A percentile compares a stretch with the other conserved stretches of the same genome.
Conservation (phyloP, 805 yeast genomes). For the Kluyveromyces starmeri region DNA sequence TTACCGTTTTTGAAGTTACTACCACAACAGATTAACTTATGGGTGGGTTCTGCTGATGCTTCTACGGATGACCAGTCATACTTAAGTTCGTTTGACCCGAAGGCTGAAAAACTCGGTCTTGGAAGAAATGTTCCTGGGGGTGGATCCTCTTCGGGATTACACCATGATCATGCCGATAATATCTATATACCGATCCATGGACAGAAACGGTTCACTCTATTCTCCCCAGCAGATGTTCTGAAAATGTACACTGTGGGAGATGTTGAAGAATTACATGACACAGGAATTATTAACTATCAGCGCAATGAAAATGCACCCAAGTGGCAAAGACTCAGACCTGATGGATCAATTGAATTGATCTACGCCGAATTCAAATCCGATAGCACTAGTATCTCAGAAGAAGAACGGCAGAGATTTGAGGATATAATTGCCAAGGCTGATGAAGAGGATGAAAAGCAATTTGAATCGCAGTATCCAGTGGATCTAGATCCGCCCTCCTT, state of each 20-base stretch:
- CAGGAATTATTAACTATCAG: slow-evolving; percentile 61
- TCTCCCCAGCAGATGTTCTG: slow-evolving; percentile 52
- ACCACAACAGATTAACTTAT: slow-evolving; percentile 66
- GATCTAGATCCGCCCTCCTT: slow-evolving; percentile 59
- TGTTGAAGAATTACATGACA: slow-evolving; percentile 40
- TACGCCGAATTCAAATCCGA: slow-evolving; percentile 36
- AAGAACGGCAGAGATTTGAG: slow-evolving; percentile 13
- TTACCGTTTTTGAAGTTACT: slow-evolving; percentile 38
- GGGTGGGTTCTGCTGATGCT: slow-evolving; percentile 45
- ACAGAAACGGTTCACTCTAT: slow-evolving; percentile 55
- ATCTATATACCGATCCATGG: slow-evolving; percentile 56
- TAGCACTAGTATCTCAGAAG: slow-evolving; percentile 6
- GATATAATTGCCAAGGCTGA: background rate
- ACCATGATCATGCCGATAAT: slow-evolving; percentile 77
- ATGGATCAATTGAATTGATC: slow-evolving; percentile 50
- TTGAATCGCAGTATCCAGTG: no score
- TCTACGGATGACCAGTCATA: slow-evolving; percentile 9
- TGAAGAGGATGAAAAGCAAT: background rate
- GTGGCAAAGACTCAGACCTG: slow-evolving; percentile 57
- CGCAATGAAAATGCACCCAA: slow-evolving; percentile 44
- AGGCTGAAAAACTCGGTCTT: slow-evolving; percentile 29
- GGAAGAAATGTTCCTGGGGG: slow-evolving; percentile 50
- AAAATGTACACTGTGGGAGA: slow-evolving; percentile 58
- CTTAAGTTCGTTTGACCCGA: slow-evolving; percentile 15
- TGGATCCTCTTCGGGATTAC: slow-evolving; percentile 64